These are phyloP conservation scores for Aspergillus pseudotamarii DNA, from an alignment of 2,329 filamentous ascomycete genomes.

Conservation along the genomic window DNA sequence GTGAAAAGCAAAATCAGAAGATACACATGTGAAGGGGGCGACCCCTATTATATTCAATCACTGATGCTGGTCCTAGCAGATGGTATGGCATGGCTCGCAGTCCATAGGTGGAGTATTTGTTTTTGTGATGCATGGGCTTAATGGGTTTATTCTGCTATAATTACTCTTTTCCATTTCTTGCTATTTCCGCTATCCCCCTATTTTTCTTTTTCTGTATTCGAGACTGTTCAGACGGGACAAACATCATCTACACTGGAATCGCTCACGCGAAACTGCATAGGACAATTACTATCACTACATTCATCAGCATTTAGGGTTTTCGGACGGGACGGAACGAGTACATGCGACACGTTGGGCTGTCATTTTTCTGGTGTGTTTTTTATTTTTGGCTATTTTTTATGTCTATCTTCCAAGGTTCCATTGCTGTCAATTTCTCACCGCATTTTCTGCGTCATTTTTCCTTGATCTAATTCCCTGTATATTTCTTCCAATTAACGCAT, in stretches of 20 bases:
- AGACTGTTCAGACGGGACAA: background rate
- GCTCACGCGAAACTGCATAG: slow-evolving; percentile 20
- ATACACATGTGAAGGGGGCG: slow-evolving; percentile 24
- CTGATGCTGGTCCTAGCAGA: slow-evolving; percentile 6
- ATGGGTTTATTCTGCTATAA: slow-evolving; percentile 5
- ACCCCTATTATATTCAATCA: slow-evolving; percentile 21
- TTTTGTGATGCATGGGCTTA: background rate
- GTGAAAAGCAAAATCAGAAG: slow-evolving; percentile 12
- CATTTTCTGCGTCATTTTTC: slow-evolving; percentile 1
- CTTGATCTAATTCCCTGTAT: background rate
- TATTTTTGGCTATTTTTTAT: slow-evolving; percentile 6
- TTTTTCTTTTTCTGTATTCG: background rate
- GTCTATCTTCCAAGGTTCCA: background rate
- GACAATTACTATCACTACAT: background rate
- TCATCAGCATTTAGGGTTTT: slow-evolving; percentile 9
- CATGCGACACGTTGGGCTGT: background rate
- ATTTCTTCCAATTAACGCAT: background rate
- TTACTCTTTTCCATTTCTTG: slow-evolving; percentile 7
- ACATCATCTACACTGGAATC: slow-evolving; percentile 13
- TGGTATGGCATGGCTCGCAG: slow-evolving; percentile 8
- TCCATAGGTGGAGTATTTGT: slow-evolving; percentile 4
- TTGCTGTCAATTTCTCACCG: slow-evolving; percentile 1
- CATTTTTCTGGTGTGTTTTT: background rate
- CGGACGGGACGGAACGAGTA: slow-evolving; percentile 4
- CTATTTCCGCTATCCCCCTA: slow-evolving; percentile 7